Percentiles rank a stretch among this genome's conserved stretches.
phyloP scores from a whole-genome alignment of 192 early-diverging fungal species.

The Umbelopsis isabellina region DNA sequence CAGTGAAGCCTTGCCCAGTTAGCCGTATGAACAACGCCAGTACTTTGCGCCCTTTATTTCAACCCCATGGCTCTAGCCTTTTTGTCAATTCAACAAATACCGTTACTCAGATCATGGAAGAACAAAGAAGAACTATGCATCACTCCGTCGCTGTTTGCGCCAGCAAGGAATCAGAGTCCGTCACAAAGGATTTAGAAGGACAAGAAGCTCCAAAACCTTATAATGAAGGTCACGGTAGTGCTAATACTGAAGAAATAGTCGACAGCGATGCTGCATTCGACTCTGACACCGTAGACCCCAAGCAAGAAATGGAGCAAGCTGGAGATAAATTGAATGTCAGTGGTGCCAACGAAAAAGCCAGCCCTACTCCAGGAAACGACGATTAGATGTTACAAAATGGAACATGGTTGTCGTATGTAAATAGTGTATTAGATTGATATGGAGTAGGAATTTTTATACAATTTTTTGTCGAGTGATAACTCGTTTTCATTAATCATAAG shows the following conservation, averaged over 20 bases:
- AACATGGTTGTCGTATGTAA: not conserved
- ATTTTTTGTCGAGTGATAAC: no score
- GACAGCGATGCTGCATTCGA: constrained; percentile 3
- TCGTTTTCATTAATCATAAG: no score
- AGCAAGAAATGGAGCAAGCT: constrained; percentile 10
- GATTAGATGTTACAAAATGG: not conserved
- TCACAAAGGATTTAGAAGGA: not conserved
- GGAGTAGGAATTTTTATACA: no score
- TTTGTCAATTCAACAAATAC: not conserved
- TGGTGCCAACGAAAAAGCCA: constrained; percentile 12
- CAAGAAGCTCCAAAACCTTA: constrained; percentile 1
- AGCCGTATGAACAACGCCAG: not conserved
- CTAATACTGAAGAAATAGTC: not conserved
- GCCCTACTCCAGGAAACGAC: constrained; percentile 11
- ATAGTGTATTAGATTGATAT: no score
- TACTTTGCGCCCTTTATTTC: not conserved
- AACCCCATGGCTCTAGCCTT: constrained; percentile 2
- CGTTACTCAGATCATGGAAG: not conserved
- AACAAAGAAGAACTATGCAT: constrained; percentile 10
- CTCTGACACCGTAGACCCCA: constrained; percentile 4
- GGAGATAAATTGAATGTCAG: constrained; percentile 14
- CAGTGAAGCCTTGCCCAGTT: not conserved
- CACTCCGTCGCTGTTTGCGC: not conserved
- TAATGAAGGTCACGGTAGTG: constrained; percentile 8
- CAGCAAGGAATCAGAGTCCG: not conserved